Evolutionary conservation across 306 rosid genomes (phyloP), one percentile per base, ranked within the genome.

Genomic region (Canavalia ensiformis): DNA sequence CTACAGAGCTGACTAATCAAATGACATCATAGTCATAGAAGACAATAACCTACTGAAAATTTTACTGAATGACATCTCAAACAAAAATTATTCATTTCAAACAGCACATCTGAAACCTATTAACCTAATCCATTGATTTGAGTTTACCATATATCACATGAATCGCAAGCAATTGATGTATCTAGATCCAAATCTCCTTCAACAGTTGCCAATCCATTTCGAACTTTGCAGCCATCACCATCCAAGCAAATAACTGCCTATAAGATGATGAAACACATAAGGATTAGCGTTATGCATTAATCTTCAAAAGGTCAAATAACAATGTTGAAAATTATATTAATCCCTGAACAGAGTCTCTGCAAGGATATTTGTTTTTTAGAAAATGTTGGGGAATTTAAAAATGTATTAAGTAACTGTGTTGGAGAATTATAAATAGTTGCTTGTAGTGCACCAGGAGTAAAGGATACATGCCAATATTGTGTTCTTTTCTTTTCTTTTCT

Each of bases 231-330:
- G 74, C 90, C 94, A 84, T 85, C 91, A 44, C 96, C 98, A 87
- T 92, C 97, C 92, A 95, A 95, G 94, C 99, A 95, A 82, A 89
- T 76, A 85, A 95, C 98, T 90, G 99, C 92, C 99, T 95, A 92
- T 89, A 85, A 87, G 82, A 78, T 79, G 86, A 80, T 51, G 47
- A 68, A 74, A 87, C 75, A 65, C 82, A 81, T 45, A 84, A 88
- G 81, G 79, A 87, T 87, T 69, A 84, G 74, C 39, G 67, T 70
- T 74, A 71, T 39, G 47, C 66, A 64, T 74, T 50, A 60, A 82
- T 57, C 66, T 68, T 56, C 9, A 68, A 83, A 69, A 80, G 28
- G 72, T 45, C 28, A 68, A 76, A 57, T 62, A 49, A 42, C 28
- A 62, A 72, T 45, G 49, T 66, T 28, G 44, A 81, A 51, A 42